Conservation (phyloP, 345 rosid genomes). For the Moringa oleifera region DNA sequence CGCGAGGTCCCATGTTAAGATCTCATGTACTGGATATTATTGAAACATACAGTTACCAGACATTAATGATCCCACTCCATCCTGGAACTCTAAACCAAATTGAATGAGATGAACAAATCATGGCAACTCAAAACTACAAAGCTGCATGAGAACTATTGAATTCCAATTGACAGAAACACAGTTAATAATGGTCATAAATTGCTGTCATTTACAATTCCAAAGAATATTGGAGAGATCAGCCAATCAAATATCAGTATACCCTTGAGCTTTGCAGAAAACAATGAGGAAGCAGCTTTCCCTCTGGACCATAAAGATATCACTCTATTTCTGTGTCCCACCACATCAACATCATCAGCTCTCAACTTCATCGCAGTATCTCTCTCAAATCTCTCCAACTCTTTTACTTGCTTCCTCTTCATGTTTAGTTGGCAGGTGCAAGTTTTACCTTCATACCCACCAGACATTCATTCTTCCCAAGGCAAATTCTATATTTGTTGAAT, state of each 20-base stretch:
- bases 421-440: conserved; percentile 5
- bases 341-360: conserved; percentile 6
- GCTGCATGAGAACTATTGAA: no score
- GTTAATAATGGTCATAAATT: background rate
- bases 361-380: background rate
- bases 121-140: no score
- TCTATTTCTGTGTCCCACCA: background rate
- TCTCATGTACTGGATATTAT: no score
- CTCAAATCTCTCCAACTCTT: conserved; percentile 4
- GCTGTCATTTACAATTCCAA: background rate
- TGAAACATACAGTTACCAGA: no score
- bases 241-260: no score
- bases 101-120: background rate
- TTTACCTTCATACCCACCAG: background rate
- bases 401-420: background rate
- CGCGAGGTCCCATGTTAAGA: no score
- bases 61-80: no score
- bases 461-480: background rate
- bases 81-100: no score
- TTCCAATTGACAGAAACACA: no score
- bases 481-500: conserved; percentile 12
- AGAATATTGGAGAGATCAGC: background rate
- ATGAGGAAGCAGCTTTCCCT: background rate
- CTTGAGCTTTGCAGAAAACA: background rate
- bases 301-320: background rate